Conservation (phyloP, 2,329 filamentous ascomycete species). For the Botrytis deweyae region DNA sequence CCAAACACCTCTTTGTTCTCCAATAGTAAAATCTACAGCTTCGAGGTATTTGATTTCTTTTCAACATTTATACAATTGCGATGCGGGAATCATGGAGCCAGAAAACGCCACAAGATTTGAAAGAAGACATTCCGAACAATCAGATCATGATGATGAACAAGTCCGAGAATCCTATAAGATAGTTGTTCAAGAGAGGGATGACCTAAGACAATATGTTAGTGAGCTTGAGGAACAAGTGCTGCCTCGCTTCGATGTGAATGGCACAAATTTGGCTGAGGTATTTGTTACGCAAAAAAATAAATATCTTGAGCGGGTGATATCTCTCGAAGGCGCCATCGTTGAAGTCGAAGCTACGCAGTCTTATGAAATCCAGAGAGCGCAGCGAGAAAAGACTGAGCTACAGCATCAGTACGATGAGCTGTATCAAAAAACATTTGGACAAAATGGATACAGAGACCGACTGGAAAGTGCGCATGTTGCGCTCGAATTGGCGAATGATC, state of each 20-base stretch:
- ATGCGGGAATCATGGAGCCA: not conserved
- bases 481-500: slow-evolving; percentile 7
- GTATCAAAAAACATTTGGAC: not conserved
- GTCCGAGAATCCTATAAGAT: not conserved
- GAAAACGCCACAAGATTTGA: not conserved
- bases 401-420: slow-evolving; percentile 5
- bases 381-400: not conserved
- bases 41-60: not conserved
- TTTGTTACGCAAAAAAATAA: not conserved
- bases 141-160: not conserved
- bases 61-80: not conserved
- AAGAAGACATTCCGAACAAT: not conserved
- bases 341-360: not conserved
- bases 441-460: slow-evolving; percentile 2
- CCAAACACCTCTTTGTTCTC: not conserved
- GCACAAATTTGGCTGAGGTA: not conserved
- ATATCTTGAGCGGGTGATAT: slow-evolving; percentile 2
- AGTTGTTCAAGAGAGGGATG: slow-evolving; percentile 9
- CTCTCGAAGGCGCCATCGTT: not conserved
- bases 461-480: slow-evolving; percentile 14
- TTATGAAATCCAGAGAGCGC: not conserved
- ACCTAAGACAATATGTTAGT: not conserved
- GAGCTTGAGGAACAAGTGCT: slow-evolving; percentile 9
- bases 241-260: not conserved
- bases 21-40: not conserved